phyloP scores from a whole-genome alignment of 257 asterid species.

The Solanum acaule region DNA sequence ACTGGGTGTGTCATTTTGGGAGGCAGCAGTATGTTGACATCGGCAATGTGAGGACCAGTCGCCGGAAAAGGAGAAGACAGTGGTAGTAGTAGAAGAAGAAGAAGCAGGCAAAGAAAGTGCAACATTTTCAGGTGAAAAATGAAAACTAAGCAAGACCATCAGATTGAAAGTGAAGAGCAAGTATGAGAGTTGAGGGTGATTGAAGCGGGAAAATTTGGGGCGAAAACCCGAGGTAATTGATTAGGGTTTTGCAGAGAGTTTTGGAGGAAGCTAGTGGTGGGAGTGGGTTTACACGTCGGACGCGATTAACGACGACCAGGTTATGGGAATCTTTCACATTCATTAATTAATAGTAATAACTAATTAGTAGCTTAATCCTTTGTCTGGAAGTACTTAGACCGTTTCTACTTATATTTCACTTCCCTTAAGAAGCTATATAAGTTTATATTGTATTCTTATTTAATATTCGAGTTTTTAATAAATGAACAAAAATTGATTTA shows the following conservation, averaged over 20 bases:
- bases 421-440: no score
- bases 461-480: no score
- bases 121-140: background rate
- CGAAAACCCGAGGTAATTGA: background rate
- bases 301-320: background rate
- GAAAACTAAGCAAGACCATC: background rate
- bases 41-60: slow-evolving; percentile 88
- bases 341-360: background rate
- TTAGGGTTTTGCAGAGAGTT: background rate
- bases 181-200: background rate
- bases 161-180: background rate
- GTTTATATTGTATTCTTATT: no score
- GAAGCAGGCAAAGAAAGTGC: background rate
- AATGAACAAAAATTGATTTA: no score
- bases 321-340: background rate
- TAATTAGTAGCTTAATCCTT: no score
- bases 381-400: no score
- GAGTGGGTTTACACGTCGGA: background rate
- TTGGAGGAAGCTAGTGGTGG: background rate
- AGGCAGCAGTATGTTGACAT: slow-evolving; percentile 79
- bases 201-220: background rate
- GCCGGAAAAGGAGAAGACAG: background rate
- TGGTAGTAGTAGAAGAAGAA: background rate
- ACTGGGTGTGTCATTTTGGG: slow-evolving; percentile 92
- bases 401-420: no score